Evolutionary conservation across 768 basidiomycete species (phyloP).

Genomic region (Termitomyces sp.): DNA sequence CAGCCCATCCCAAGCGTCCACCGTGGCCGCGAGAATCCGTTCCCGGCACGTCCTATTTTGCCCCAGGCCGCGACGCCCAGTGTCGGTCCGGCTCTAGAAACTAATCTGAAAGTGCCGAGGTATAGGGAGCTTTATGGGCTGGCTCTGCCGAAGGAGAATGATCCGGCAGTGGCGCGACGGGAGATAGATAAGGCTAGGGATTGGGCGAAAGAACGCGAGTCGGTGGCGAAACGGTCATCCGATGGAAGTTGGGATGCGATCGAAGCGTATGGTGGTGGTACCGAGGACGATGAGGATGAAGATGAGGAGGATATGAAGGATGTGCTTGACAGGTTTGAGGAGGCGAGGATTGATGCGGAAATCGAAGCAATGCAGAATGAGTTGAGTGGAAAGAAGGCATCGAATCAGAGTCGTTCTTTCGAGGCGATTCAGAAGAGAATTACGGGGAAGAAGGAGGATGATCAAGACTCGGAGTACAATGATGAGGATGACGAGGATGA

Average conservation of each 20-base stretch:
- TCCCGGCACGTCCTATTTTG: constrained; percentile 44
- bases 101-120: constrained; percentile 22
- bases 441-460: constrained; percentile 6
- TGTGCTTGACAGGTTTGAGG: constrained; percentile 38
- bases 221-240: constrained; percentile 6
- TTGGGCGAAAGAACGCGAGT: constrained; percentile 5
- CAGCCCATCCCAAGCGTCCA: constrained; percentile 23
- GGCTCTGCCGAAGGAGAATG: constrained; percentile 4
- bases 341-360: constrained; percentile 12
- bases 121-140: constrained; percentile 31
- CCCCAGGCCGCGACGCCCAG: constrained; percentile 17
- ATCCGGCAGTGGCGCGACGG: constrained; percentile 6
- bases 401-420: constrained; percentile 29
- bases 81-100: constrained; percentile 22
- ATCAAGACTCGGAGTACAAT: constrained; percentile 12
- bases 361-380: constrained; percentile 6
- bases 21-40: constrained; percentile 48
- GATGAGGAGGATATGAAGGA: constrained; percentile 27
- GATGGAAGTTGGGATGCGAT: constrained; percentile 22
- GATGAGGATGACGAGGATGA: constrained; percentile 12
- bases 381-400: constrained; percentile 13
- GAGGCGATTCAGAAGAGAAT: constrained; percentile 12
- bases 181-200: constrained; percentile 3
- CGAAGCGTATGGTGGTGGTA: constrained; percentile 20
- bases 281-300: constrained; percentile 26